Evolutionary conservation across 2,329 filamentous ascomycete species (phyloP).

Genomic region (Trichoderma koningii): DNA sequence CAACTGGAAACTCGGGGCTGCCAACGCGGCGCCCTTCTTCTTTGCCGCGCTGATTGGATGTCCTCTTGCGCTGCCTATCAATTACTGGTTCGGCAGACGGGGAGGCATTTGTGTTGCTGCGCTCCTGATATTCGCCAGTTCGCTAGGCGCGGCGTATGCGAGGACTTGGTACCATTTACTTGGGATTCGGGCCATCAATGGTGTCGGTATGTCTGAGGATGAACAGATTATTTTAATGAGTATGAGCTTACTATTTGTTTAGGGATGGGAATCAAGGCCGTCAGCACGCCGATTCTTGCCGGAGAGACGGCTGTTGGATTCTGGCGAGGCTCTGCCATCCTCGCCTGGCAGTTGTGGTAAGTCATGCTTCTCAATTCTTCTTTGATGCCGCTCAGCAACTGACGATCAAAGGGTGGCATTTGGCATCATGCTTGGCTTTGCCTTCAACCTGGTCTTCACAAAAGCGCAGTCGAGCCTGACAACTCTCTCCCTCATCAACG

Average conservation of each 20-base stretch:
- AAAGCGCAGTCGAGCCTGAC: conserved; percentile 26
- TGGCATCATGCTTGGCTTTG: conserved; percentile 42
- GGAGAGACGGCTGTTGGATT: conserved; percentile 51
- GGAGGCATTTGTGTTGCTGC: conserved; percentile 46
- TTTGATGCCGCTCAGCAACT: conserved; percentile 23
- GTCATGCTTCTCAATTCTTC: not conserved
- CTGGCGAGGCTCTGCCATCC: conserved; percentile 51
- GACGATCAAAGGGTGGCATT: conserved; percentile 36
- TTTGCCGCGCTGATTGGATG: conserved; percentile 44
- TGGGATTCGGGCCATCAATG: conserved; percentile 43
- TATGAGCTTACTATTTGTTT: not conserved
- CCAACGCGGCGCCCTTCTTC: conserved; percentile 46
- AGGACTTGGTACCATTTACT: conserved; percentile 40
- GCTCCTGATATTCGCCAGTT: conserved; percentile 44
- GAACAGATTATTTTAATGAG: conserved; percentile 22
- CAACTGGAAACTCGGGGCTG: conserved; percentile 45
- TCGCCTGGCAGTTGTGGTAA: conserved; percentile 51
- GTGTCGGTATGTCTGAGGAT: conserved; percentile 39
- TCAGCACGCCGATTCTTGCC: conserved; percentile 51
- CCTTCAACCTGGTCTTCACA: conserved; percentile 44
- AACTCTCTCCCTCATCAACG: conserved; percentile 41
- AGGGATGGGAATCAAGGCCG: conserved; percentile 53
- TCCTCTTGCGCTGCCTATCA: conserved; percentile 45
- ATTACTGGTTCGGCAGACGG: conserved; percentile 45
- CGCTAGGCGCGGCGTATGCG: conserved; percentile 42